phyloP scores from a whole-genome alignment of 768 basidiomycete genomes.

The Phallus indusiatus region DNA sequence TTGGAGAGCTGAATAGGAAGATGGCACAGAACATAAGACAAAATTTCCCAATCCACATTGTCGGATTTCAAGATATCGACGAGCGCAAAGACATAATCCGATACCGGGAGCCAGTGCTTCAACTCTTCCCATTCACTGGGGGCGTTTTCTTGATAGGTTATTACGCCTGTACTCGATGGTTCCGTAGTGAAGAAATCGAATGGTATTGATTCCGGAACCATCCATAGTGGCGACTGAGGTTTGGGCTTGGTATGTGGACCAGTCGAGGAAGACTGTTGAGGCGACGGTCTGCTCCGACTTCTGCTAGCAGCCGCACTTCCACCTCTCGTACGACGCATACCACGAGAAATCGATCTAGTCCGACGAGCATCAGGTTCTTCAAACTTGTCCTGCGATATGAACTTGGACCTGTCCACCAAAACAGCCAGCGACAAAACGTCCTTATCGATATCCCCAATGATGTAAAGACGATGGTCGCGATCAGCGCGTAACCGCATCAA shows the following conservation, averaged over 20 bases:
- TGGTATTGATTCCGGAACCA: constrained; percentile 53
- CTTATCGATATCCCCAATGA: constrained; percentile 34
- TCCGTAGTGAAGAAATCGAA: constrained; percentile 48
- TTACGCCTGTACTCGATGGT: constrained; percentile 56
- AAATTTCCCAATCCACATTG: constrained; percentile 75
- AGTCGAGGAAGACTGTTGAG: constrained; percentile 13
- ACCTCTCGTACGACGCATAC: constrained; percentile 1
- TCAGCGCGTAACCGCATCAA: constrained; percentile 83
- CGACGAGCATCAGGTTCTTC: constrained; percentile 9
- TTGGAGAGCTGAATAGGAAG: constrained; percentile 86
- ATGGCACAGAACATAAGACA: constrained; percentile 87
- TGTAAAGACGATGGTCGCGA: constrained; percentile 79
- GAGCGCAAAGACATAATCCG: constrained; percentile 58
- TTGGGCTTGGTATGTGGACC: constrained; percentile 20
- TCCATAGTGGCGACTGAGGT: constrained; percentile 49
- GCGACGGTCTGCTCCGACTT: constrained; percentile 48
- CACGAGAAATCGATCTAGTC: constrained; percentile 12
- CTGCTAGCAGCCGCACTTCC: constrained; percentile 28
- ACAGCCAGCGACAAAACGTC: constrained; percentile 44
- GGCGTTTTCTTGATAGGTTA: constrained; percentile 46
- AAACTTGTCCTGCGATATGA: constrained; percentile 12
- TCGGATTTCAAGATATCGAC: constrained; percentile 60
- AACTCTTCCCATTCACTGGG: constrained; percentile 13
- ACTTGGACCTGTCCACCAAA: constrained; percentile 46
- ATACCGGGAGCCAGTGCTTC: constrained; percentile 53